These are phyloP conservation scores for Fusarium incarnatum DNA, from an alignment of 2,329 filamentous ascomycete species.

Conservation along the genomic window DNA sequence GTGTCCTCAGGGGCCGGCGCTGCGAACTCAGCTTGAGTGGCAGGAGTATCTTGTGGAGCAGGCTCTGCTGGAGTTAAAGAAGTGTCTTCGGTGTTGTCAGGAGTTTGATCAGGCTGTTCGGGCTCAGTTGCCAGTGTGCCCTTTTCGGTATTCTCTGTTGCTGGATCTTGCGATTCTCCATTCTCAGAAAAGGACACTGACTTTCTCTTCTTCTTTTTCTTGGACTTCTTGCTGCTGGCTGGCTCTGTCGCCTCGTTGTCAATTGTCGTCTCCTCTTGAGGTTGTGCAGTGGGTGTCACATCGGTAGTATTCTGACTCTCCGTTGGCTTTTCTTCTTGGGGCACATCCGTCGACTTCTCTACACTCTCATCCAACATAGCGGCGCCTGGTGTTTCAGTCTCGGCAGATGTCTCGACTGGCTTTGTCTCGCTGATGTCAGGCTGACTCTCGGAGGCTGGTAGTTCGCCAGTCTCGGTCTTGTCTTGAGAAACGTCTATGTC, in stretches of 20 bases:
- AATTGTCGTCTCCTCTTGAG: conserved; percentile 7
- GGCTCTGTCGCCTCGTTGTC: conserved; percentile 34
- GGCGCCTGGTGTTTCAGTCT: not conserved
- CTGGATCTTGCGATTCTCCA: conserved; percentile 9
- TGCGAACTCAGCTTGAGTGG: not conserved
- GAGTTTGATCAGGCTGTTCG: conserved; percentile 12
- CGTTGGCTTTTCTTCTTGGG: not conserved
- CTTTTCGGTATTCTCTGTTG: conserved; percentile 20
- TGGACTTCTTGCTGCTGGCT: conserved; percentile 42
- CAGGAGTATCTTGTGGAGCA: not conserved
- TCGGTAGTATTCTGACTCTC: not conserved
- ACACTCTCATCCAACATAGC: not conserved
- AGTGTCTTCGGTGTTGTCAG: conserved; percentile 3
- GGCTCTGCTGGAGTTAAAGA: not conserved
- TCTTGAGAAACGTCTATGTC: not conserved
- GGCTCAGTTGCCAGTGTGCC: conserved; percentile 19
- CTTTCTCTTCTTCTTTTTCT: conserved; percentile 50
- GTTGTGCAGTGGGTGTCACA: not conserved
- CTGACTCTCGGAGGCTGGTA: not conserved
- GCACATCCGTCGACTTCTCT: not conserved
- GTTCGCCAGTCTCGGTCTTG: not conserved
- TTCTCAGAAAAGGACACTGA: conserved; percentile 35
- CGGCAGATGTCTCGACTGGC: not conserved
- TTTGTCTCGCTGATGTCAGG: not conserved
- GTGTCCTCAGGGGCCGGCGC: not conserved